Evolutionary conservation across 2,329 filamentous ascomycete species (phyloP).

Genomic region (Fusarium albidum): DNA sequence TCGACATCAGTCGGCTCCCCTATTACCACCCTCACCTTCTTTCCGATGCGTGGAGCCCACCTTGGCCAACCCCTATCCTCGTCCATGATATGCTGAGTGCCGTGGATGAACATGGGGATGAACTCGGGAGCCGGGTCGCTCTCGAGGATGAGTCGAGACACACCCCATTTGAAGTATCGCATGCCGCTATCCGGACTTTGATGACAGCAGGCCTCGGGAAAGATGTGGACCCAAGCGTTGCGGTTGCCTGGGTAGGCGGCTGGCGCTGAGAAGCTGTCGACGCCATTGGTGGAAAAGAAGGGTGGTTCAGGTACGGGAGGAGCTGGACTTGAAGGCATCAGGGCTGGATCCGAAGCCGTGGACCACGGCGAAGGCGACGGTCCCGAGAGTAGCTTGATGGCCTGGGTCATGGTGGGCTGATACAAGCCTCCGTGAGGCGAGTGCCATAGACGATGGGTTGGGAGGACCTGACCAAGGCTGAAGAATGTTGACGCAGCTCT

Average conservation of each 20-base stretch:
- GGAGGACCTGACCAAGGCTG: slow-evolving; percentile 86
- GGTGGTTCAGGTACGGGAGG: slow-evolving; percentile 41
- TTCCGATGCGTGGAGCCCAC: slow-evolving; percentile 78
- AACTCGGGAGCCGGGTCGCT: slow-evolving; percentile 86
- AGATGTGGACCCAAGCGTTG: slow-evolving; percentile 91
- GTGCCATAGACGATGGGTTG: slow-evolving; percentile 83
- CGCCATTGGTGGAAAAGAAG: slow-evolving; percentile 72
- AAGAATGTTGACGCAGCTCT: slow-evolving; percentile 83
- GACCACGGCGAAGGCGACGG: slow-evolving; percentile 37
- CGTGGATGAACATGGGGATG: slow-evolving; percentile 94
- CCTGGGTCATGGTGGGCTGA: slow-evolving; percentile 87
- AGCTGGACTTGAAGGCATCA: slow-evolving; percentile 12
- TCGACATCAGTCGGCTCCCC: slow-evolving; percentile 81
- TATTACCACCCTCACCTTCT: slow-evolving; percentile 77
- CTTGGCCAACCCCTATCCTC: slow-evolving; percentile 82
- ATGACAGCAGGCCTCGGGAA: slow-evolving; percentile 94
- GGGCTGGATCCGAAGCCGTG: slow-evolving; percentile 23
- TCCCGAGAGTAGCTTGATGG: slow-evolving; percentile 81
- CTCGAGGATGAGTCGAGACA: slow-evolving; percentile 91
- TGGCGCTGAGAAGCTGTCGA: slow-evolving; percentile 74
- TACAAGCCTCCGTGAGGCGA: slow-evolving; percentile 85
- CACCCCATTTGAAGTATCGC: slow-evolving; percentile 98
- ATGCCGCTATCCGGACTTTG: slow-evolving; percentile 81
- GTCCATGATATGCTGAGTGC: slow-evolving; percentile 87
- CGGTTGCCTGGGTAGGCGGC: slow-evolving; percentile 74